Base-by-base conservation (phyloP, 805 yeast species). In the Candida namnaoensis region DNA sequence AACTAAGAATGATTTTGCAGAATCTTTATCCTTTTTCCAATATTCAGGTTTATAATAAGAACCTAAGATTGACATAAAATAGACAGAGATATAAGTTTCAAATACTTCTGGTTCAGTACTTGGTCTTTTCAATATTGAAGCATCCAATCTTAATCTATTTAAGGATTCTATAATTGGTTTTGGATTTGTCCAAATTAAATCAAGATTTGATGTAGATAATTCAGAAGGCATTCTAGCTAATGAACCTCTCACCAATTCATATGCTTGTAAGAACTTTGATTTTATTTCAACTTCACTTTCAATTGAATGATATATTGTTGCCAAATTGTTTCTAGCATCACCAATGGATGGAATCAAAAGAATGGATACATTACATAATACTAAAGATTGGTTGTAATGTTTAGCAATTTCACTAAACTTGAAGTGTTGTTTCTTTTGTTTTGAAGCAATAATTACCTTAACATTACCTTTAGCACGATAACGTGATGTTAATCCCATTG, bases 321-420 rank as follows among this genome's bases (percentile, higher is more conserved):
- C 85, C 38, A 76, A 67, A 48, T 76, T 80, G 48, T 76, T 76
- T 49, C 74, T 74, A 27, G 78, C 81, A 50, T 81, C 88, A 41
- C 84, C 84, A 43, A 80, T 66, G 0, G 86, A 75, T 1, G 91
- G 90, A 26, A 81, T 57, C 15, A 82, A 59, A 26, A 74, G 52
- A 30, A 77, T 71, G 15, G 87, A 78, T 37, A 67, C 57, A 38
- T 72, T 68, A 50, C 79, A 77, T 41, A 66, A 62, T 37, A 66
- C 65, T n/a, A 66, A 47, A 2, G 78, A 63, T 49, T 69, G 69
- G 19, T 3, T 19, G 19, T 19, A 19, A 19, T 19, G 19, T 19
- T 19, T 19, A 19, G 19, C 19, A 19, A 19, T 19, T 19, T 19
- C 19, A 19, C 19, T 19, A 19, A 19, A 19, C 41, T 65, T 57